Conservation (phyloP, 345 rosid genomes). For the Populus tremula region DNA sequence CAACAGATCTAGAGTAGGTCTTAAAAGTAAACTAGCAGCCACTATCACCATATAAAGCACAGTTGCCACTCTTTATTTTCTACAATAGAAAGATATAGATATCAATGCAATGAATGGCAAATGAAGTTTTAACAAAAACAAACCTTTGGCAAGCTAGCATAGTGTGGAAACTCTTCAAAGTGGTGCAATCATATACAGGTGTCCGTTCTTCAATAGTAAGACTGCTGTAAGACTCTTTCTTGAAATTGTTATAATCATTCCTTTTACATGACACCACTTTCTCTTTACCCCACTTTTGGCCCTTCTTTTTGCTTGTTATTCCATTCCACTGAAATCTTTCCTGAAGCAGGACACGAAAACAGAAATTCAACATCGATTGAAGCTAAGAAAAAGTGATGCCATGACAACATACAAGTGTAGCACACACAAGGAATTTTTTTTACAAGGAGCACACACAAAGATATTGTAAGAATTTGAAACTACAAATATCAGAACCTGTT, state of each 20-base stretch:
- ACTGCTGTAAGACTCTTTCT: slow-evolving; percentile 38
- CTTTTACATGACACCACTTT: slow-evolving; percentile 46
- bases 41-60: background rate
- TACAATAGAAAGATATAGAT: background rate
- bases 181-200: slow-evolving; percentile 26
- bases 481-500: background rate
- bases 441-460: background rate
- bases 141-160: slow-evolving; percentile 66
- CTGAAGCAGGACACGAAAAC: slow-evolving; percentile 35
- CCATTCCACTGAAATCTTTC: slow-evolving; percentile 76
- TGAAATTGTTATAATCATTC: slow-evolving; percentile 36
- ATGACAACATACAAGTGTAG: background rate
- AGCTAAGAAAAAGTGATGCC: background rate
- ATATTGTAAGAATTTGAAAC: background rate
- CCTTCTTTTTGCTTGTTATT: slow-evolving; percentile 79
- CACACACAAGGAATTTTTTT: background rate
- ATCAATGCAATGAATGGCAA: background rate
- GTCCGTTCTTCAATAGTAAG: slow-evolving; percentile 36
- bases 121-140: slow-evolving; percentile 18
- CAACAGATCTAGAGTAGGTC: background rate
- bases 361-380: slow-evolving; percentile 6
- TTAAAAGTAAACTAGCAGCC: background rate
- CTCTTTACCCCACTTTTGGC: slow-evolving; percentile 90
- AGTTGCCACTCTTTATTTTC: background rate
- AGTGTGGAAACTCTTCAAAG: slow-evolving; percentile 62